phyloP scores from a whole-genome alignment of 2,329 filamentous ascomycete genomes.

The Davidsoniella virescens region DNA sequence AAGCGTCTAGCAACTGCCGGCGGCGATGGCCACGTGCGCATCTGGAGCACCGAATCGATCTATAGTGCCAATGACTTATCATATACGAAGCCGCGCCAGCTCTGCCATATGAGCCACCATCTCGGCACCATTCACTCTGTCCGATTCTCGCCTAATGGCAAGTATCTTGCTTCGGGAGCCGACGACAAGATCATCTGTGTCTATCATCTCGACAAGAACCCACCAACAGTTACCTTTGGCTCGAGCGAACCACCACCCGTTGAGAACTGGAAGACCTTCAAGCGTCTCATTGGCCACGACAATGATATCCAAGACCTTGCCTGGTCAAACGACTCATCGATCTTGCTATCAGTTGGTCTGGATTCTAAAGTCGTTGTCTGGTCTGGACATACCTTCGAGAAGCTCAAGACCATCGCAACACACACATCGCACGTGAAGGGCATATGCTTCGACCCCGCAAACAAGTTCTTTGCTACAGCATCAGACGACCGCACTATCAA shows the following conservation, averaged over 20 bases:
- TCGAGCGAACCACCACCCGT: slow-evolving; percentile 81
- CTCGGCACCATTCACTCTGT: slow-evolving; percentile 95
- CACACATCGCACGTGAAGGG: slow-evolving; percentile 98
- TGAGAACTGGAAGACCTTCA: slow-evolving; percentile 95
- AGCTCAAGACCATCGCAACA: slow-evolving; percentile 79
- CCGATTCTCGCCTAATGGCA: slow-evolving; percentile 86
- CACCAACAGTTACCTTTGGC: slow-evolving; percentile 66
- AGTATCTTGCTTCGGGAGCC: slow-evolving; percentile 89
- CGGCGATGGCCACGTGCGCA: slow-evolving; percentile 91
- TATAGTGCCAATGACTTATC: slow-evolving; percentile 58
- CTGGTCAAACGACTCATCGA: slow-evolving; percentile 91
- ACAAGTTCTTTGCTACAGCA: slow-evolving; percentile 97
- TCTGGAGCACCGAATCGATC: slow-evolving; percentile 95
- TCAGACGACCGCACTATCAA: slow-evolving; percentile 95
- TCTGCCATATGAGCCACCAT: slow-evolving; percentile 96
- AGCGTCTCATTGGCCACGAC: slow-evolving; percentile 86
- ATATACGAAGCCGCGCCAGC: slow-evolving; percentile 69
- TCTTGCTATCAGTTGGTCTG: slow-evolving; percentile 85
- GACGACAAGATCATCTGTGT: slow-evolving; percentile 99
- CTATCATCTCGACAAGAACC: slow-evolving; percentile 73
- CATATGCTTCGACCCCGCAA: slow-evolving; percentile 94
- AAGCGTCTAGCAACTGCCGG: slow-evolving; percentile 82
- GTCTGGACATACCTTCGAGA: slow-evolving; percentile 97
- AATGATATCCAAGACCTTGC: slow-evolving; percentile 97
- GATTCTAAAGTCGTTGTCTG: slow-evolving; percentile 98